These are phyloP conservation scores for Nakazawaea sp. DNA, from an alignment of 805 yeast genomes.

Conservation along the genomic window DNA sequence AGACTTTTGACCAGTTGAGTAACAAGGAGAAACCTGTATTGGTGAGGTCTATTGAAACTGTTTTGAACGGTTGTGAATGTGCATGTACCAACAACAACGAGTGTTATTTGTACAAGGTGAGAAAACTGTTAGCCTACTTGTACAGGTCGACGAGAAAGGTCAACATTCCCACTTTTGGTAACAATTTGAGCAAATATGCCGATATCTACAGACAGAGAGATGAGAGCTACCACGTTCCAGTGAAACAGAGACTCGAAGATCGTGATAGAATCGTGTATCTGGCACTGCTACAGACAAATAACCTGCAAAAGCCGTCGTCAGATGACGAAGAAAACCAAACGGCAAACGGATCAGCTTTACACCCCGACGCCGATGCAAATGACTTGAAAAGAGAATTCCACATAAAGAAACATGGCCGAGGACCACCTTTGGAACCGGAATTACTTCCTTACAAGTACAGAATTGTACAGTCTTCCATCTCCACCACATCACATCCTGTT, in stretches of 20 bases:
- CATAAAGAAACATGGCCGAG: conserved; percentile 5
- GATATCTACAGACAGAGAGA: conserved; percentile 22
- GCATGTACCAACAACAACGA: conserved; percentile 42
- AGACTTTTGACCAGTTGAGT: conserved; percentile 44
- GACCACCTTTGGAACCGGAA: background rate
- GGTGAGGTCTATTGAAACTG: conserved; percentile 55
- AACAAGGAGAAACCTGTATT: conserved; percentile 48
- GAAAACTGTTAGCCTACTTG: conserved; percentile 53
- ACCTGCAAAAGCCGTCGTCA: background rate
- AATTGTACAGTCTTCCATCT: background rate
- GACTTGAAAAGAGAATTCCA: conserved; percentile 4
- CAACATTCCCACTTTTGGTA: conserved; percentile 23
- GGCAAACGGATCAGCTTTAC: background rate
- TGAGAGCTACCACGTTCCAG: conserved; percentile 24
- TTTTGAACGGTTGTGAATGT: conserved; percentile 60
- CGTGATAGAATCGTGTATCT: conserved; percentile 10
- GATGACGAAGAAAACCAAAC: background rate
- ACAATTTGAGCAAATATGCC: conserved; percentile 26
- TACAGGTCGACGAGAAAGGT: conserved; percentile 51
- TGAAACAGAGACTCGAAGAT: conserved; percentile 22
- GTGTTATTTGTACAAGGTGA: conserved; percentile 54
- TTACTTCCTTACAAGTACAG: conserved; percentile 12
- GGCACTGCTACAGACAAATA: background rate
- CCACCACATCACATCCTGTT: background rate
- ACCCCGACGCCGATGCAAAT: background rate